Percentiles rank a stretch among this genome's conserved stretches.
These are phyloP conservation scores for Diaporthe aspalathi DNA, from an alignment of 2,329 filamentous ascomycete genomes.

Conservation along the genomic window DNA sequence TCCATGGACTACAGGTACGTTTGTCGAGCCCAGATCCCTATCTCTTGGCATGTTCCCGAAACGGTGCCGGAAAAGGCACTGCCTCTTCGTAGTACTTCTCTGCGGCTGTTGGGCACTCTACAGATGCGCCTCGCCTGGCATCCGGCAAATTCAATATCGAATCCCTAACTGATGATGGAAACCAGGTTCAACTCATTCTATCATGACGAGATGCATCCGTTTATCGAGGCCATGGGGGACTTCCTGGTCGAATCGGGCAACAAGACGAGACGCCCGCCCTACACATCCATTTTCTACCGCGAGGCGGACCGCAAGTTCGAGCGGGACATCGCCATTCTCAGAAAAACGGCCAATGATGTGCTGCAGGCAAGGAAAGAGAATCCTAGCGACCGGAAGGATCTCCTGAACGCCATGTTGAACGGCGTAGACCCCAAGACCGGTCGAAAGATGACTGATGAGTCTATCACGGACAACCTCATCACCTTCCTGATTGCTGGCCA, in stretches of 20 bases:
- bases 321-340: slow-evolving; percentile 66
- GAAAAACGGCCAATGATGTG: slow-evolving; percentile 68
- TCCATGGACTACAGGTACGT: slow-evolving; percentile 71
- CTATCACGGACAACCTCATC: slow-evolving; percentile 76
- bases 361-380: slow-evolving; percentile 67
- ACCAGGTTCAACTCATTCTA: slow-evolving; percentile 79
- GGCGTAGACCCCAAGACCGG: slow-evolving; percentile 76
- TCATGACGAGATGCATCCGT: slow-evolving; percentile 74
- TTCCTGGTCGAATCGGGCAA: slow-evolving; percentile 68
- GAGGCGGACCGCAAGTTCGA: slow-evolving; percentile 62
- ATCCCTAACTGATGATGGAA: not conserved
- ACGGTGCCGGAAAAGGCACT: not conserved
- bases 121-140: not conserved
- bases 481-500: slow-evolving; percentile 79
- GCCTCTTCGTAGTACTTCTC: not conserved
- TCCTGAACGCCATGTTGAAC: slow-evolving; percentile 76
- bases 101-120: not conserved
- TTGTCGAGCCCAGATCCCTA: not conserved
- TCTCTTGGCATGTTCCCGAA: not conserved
- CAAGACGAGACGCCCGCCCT: slow-evolving; percentile 59
- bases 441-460: slow-evolving; percentile 69
- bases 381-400: slow-evolving; percentile 70
- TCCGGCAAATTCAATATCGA: not conserved
- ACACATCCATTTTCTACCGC: slow-evolving; percentile 62
- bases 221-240: slow-evolving; percentile 74